These are phyloP conservation scores for Chamaecyparis obtusa DNA, from an alignment of 75 land plant species.

Conservation along the genomic window DNA sequence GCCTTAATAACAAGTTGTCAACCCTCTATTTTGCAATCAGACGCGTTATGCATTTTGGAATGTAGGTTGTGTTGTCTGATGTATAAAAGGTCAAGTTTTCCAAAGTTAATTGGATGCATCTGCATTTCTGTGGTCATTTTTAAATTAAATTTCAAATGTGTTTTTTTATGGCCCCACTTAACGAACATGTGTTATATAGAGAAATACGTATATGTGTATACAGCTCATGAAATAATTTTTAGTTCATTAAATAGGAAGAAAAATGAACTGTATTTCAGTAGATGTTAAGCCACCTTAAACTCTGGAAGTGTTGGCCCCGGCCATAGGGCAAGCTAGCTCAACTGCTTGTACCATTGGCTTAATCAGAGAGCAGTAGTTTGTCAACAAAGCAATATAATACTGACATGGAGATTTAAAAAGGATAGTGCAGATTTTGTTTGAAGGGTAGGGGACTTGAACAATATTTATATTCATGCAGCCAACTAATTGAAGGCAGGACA, in stretches of 20 bases:
- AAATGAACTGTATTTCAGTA: background rate
- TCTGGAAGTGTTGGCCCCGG: background rate
- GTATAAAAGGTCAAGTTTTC: background rate
- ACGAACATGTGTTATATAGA: background rate
- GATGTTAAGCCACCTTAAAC: background rate
- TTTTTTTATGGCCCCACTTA: background rate
- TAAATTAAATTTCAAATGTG: background rate
- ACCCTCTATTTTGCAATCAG: background rate
- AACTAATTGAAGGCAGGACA: background rate
- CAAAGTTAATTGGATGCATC: background rate
- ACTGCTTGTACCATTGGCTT: background rate
- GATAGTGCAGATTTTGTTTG: background rate
- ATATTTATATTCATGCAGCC: background rate
- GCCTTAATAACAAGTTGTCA: background rate
- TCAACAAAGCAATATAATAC: background rate
- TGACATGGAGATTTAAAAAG: background rate
- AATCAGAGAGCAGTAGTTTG: background rate
- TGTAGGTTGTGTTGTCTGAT: background rate
- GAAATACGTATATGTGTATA: background rate
- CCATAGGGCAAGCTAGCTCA: background rate
- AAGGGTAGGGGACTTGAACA: background rate
- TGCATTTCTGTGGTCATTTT: background rate
- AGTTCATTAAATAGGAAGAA: background rate
- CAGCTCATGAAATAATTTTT: background rate
- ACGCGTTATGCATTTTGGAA: background rate